phyloP scores from a whole-genome alignment of 257 asterid genomes.

The Anisodus acutangulus region DNA sequence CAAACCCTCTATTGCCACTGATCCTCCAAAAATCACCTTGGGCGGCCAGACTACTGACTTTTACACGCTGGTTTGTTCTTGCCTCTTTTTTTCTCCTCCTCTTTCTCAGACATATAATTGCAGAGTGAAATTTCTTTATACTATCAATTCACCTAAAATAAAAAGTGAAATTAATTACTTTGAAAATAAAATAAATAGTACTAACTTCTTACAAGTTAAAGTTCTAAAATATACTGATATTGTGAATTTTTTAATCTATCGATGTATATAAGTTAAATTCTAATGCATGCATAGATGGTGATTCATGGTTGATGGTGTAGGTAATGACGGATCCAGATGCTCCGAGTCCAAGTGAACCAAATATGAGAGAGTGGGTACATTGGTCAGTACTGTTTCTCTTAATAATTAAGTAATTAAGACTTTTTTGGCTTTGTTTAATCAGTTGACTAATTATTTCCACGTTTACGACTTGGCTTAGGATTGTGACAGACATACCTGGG shows the following conservation, averaged over 20 bases:
- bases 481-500: constrained; percentile 79
- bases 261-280: no score
- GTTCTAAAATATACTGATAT: no score
- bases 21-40: constrained; percentile 53
- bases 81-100: not conserved
- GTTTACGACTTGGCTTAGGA: constrained; percentile 42
- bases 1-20: constrained; percentile 58
- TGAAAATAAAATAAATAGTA: no score
- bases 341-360: constrained; percentile 84
- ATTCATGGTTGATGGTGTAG: constrained; percentile 28
- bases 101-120: not conserved
- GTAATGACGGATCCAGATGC: constrained; percentile 88
- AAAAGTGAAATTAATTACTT: no score
- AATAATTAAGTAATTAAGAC: no score
- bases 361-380: constrained; percentile 65
- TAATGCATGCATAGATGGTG: not conserved
- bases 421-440: no score
- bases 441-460: no score
- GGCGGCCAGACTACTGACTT: constrained; percentile 46
- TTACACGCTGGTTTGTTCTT: constrained; percentile 57
- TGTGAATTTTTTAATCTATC: no score
- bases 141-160: no score
- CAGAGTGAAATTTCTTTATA: no score
- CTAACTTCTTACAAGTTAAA: no score
- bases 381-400: constrained; percentile 44